Base-by-base conservation (phyloP, 2,329 filamentous ascomycete species). In the Calycina herbarum region DNA sequence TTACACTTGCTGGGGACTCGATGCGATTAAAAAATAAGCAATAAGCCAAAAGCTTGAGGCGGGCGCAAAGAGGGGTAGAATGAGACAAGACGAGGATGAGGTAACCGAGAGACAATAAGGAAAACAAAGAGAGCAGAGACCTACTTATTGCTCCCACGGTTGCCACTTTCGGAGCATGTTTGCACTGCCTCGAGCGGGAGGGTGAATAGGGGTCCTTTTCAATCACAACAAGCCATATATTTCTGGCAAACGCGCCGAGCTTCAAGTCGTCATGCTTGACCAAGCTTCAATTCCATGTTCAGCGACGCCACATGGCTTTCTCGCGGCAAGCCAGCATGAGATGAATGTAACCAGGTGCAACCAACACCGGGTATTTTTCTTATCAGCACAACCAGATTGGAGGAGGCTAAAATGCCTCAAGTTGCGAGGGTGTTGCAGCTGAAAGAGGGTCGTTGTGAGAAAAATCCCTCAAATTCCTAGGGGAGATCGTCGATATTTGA, bases 321-420 rank as follows among this genome's bases (percentile, higher is more conserved):
- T 54, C 48, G 48, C 48, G 48, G 24, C 48, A 24, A 51, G 8
- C 48, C 48, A 51, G 48, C 48, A 61, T 48, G 15, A 15, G 27
- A 29, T 29, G 27, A 29, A 29, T 29, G 27, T 29, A 31, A 31
- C 17, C 15, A 15, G 27, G 27, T 13, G 20, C 11, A 51, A 61
- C 40, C 24, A n/a, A 27, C 42, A 31, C 33, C 38, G 20, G 62
- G 20, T 11, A 31, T 20, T 57, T 61, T 15, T 64, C 65, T 70
- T 71, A 73, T 72, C 71, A 62, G 65, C 61, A 61, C 54, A 45
- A 68, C 61, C 66, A 70, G 71, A 74, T 74, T 74, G 71, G 72
- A 72, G 71, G 68, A 74, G 71, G 72, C 71, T 64, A 72, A 72
- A 72, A 72, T 72, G 42, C 59, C 69, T 57, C 67, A 71, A 64